Conservation (phyloP, 1,284 basidiomycete genomes). For the Pisolithus thermaeus region DNA sequence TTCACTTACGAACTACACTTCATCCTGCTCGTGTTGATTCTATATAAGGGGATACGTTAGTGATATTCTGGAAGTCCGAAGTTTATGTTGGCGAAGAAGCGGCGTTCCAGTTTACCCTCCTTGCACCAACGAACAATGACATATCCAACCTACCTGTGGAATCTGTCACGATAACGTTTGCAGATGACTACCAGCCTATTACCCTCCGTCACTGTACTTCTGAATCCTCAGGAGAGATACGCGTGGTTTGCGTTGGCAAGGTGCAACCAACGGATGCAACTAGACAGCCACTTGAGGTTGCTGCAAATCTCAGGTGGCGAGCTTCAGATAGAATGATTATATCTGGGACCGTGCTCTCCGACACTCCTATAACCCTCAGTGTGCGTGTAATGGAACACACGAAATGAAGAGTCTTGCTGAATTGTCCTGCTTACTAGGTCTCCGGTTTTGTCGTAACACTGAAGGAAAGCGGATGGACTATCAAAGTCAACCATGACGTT, state of each 20-base stretch:
- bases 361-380: constrained; percentile 41
- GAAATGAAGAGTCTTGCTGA: not conserved
- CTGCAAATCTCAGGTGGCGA: constrained; percentile 51
- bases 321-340: constrained; percentile 48
- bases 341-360: constrained; percentile 48
- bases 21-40: constrained; percentile 4
- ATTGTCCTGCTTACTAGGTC: constrained; percentile 34
- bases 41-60: constrained; percentile 52
- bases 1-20: not conserved
- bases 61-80: constrained; percentile 66
- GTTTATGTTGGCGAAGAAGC: constrained; percentile 55
- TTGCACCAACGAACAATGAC: constrained; percentile 39
- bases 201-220: constrained; percentile 39
- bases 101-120: constrained; percentile 68
- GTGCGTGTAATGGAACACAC: constrained; percentile 29
- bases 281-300: constrained; percentile 17
- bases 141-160: constrained; percentile 55
- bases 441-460: constrained; percentile 46
- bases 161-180: constrained; percentile 52
- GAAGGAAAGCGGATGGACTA: constrained; percentile 54
- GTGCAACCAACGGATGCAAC: constrained; percentile 13
- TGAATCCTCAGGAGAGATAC: constrained; percentile 11
- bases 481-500: constrained; percentile 53
- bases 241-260: constrained; percentile 17
- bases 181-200: constrained; percentile 40